Percentiles rank a stretch among this genome's conserved stretches.
phyloP scores from a whole-genome alignment of 2,329 filamentous ascomycete genomes.

The Ceratocystis ficicola region DNA sequence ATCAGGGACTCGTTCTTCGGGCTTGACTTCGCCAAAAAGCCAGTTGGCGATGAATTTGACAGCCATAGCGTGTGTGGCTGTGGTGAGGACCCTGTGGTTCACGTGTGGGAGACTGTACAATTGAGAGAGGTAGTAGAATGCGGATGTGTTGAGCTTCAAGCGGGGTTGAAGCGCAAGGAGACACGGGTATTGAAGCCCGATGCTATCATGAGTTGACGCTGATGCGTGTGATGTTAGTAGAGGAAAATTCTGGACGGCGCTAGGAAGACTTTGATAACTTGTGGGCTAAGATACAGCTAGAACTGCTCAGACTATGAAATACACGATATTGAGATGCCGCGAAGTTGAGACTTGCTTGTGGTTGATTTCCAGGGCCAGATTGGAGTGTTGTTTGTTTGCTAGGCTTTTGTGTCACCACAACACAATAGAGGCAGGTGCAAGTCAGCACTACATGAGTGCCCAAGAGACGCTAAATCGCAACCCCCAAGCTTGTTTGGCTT shows the following conservation, averaged over 20 bases:
- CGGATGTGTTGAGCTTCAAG: too few relatives aligned
- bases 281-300: too few relatives aligned
- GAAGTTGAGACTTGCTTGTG: background rate
- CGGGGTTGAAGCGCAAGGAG: too few relatives aligned
- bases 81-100: background rate
- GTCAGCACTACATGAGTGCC: background rate
- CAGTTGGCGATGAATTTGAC: background rate
- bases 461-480: background rate
- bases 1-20: background rate
- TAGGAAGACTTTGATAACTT: too few relatives aligned
- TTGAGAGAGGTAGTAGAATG: too few relatives aligned
- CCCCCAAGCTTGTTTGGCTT: background rate
- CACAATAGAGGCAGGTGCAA: background rate
- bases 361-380: background rate
- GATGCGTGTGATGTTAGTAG: too few relatives aligned
- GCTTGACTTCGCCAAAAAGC: background rate
- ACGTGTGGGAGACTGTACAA: too few relatives aligned
- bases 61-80: background rate
- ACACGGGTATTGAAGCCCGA: too few relatives aligned
- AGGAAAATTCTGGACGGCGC: too few relatives aligned
- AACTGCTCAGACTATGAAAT: too few relatives aligned
- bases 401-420: background rate
- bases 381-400: background rate
- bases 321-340: too few relatives aligned
- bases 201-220: too few relatives aligned